Base-by-base conservation (phyloP, 768 basidiomycete species). In the Fistulinella prunicolor region DNA sequence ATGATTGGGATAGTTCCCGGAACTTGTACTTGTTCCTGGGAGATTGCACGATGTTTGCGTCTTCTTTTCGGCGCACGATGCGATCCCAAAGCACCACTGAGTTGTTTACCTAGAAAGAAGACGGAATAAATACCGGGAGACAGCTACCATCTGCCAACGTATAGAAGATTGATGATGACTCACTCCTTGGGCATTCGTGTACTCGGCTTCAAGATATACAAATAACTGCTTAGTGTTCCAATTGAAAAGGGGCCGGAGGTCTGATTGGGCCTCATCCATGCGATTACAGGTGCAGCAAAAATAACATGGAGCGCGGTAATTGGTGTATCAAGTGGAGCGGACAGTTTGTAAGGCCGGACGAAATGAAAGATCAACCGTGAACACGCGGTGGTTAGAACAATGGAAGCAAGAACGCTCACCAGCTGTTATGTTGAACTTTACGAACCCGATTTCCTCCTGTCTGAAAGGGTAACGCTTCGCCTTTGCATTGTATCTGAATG, bases 141-240 rank as follows among this genome's bases (percentile, higher is more conserved):
- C 42, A 49, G 40, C 39, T 26, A 45, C 37, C 34, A 44, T 46
- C 42, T 40, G 38, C 34, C 23, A 24, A 38, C 29, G 16, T 36
- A n/a, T n/a, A n/a, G n/a, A n/a, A n/a, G n/a, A n/a, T 38, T 12
- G 22, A 49, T 39, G 23, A 42, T 38, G 17, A 67, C 88, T 70
- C 63, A 92, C 92, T 39, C 89, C 83, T 65, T 85, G 70, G 0
- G 75, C 66, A 46, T 83, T 87, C 28, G 75, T 75, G 62, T 93
- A 94, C 64, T 94, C 90, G 0, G 89, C 93, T 57, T 84, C 80
- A 28, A 95, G 77, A 60, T 89, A 93, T 12, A 94, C 65, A 65
- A 95, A 94, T 10, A 95, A 62, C 62, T 95, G 93, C 68, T 95
- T 95, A n/a, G 93, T 94, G 67, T 95, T 95, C 92, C 92, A 95